These are phyloP conservation scores for Flaveria ramosissima DNA, from an alignment of 129 eudicot genomes.

Conservation along the genomic window DNA sequence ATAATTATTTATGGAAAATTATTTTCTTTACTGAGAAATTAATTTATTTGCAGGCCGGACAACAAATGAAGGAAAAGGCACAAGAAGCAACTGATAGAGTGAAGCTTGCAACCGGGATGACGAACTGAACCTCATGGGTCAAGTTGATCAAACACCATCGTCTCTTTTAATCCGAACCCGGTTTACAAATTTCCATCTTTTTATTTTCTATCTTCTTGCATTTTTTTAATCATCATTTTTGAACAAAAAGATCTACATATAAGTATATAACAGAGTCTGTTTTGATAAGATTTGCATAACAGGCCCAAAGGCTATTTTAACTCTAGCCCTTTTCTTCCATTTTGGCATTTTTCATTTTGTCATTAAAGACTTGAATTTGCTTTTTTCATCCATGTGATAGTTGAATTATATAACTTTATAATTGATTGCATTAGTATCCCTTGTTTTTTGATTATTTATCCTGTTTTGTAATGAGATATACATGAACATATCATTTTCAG, in stretches of 20 bases:
- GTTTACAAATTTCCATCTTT: not conserved
- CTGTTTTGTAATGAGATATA: not conserved
- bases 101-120: conserved; percentile 66
- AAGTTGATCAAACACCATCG: not conserved
- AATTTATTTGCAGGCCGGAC: conserved; percentile 50
- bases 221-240: not conserved
- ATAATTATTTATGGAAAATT: not conserved
- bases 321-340: conserved; percentile 5
- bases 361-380: not conserved
- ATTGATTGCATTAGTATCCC: not conserved
- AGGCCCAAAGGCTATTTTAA: not conserved
- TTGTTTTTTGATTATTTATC: not conserved
- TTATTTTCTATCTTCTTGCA: not conserved
- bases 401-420: not conserved
- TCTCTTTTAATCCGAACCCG: not conserved
- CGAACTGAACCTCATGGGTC: conserved; percentile 36
- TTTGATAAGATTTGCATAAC: not conserved
- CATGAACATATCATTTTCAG: not conserved
- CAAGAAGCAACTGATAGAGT: conserved; percentile 58
- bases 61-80: conserved; percentile 61
- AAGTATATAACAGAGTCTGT: conserved; percentile 2
- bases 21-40: not conserved
- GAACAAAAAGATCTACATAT: conserved; percentile 17
- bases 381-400: not conserved
- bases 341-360: conserved; percentile 11